phyloP scores from a whole-genome alignment of 2,329 filamentous ascomycete species.

The Tolypocladium inflatum region DNA sequence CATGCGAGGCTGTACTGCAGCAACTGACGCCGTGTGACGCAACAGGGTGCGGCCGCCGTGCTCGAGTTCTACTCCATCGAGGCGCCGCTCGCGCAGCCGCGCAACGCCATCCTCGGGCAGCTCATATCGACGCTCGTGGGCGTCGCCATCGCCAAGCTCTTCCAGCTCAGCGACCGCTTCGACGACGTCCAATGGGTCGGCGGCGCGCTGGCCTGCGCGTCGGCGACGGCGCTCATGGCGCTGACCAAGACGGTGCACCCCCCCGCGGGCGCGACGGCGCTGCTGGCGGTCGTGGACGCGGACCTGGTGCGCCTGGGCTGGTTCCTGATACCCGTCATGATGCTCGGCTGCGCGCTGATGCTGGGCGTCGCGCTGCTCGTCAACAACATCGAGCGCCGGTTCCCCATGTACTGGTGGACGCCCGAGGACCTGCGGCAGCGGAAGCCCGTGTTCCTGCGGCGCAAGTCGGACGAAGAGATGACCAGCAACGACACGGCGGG shows the following conservation, averaged over 20 bases:
- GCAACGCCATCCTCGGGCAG: constrained; percentile 61
- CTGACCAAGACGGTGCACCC: constrained; percentile 65
- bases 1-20: background rate
- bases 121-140: constrained; percentile 52
- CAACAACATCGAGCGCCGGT: constrained; percentile 60
- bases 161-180: constrained; percentile 38
- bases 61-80: constrained; percentile 65
- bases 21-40: background rate
- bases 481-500: background rate
- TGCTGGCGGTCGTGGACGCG: constrained; percentile 55
- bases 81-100: constrained; percentile 63
- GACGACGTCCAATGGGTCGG: constrained; percentile 52
- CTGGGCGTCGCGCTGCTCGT: constrained; percentile 50
- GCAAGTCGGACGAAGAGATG: constrained; percentile 4
- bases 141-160: constrained; percentile 55
- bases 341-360: constrained; percentile 54
- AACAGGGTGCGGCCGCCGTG: constrained; percentile 63
- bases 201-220: constrained; percentile 55
- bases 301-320: constrained; percentile 51
- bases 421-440: constrained; percentile 21
- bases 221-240: constrained; percentile 55
- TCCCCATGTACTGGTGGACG: constrained; percentile 64
- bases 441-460: constrained; percentile 3
- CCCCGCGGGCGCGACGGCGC: constrained; percentile 63
- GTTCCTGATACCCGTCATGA: constrained; percentile 54